These are phyloP conservation scores for Penicillium sp. DNA, from an alignment of 2,329 filamentous ascomycete species.

Conservation along the genomic window DNA sequence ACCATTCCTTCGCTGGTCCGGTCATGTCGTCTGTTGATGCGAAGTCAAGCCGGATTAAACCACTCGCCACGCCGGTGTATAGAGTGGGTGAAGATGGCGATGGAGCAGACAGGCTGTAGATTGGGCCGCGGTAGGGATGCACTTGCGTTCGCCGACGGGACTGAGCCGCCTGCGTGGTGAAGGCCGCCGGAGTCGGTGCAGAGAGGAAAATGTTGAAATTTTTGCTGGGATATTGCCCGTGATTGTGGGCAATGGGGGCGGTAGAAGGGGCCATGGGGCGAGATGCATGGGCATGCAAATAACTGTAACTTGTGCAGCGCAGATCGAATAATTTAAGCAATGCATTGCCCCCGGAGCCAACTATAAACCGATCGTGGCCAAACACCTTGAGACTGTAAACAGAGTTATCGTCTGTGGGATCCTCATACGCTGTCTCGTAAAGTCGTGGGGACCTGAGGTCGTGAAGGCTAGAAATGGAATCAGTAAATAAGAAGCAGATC, in stretches of 20 bases:
- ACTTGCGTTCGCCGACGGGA: constrained; percentile 17
- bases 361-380: constrained; percentile 52
- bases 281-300: constrained; percentile 21
- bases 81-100: constrained; percentile 41
- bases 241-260: constrained; percentile 1
- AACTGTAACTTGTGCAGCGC: constrained; percentile 39
- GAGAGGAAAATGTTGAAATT: constrained; percentile 43
- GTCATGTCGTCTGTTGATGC: constrained; percentile 39
- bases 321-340: constrained; percentile 59
- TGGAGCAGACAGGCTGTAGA: constrained; percentile 42
- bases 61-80: constrained; percentile 41
- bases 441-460: constrained; percentile 51
- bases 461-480: constrained; percentile 44
- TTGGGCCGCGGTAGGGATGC: constrained; percentile 42
- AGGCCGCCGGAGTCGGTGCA: constrained; percentile 15
- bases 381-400: constrained; percentile 55
- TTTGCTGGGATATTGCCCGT: constrained; percentile 17
- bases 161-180: constrained; percentile 3
- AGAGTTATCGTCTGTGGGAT: constrained; percentile 52
- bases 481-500: neutral
- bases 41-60: constrained; percentile 41
- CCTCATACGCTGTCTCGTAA: constrained; percentile 47
- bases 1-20: constrained; percentile 28
- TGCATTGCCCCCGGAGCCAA: constrained; percentile 52
- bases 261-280: neutral